These are phyloP conservation scores for Massospora cicadina DNA, from an alignment of 371 early-diverging fungal species.

Conservation along the genomic window DNA sequence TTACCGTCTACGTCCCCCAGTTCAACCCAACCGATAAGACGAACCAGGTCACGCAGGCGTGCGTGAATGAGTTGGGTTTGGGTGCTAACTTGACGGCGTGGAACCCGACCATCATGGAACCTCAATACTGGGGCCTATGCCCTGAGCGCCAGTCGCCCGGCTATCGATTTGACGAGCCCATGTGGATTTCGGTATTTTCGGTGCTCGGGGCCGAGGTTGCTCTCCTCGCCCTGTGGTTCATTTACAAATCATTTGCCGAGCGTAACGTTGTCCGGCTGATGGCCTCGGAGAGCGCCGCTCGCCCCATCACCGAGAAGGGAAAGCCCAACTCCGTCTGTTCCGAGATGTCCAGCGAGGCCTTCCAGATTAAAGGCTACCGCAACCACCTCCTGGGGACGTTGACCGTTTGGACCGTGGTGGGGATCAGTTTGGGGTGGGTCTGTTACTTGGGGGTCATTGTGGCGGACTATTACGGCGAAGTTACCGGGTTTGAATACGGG, in stretches of 20 bases:
- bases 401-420: constrained; percentile 28
- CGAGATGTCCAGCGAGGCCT: constrained; percentile 14
- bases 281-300: constrained; percentile 1
- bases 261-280: not conserved
- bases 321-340: not conserved
- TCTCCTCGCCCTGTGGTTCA: constrained; percentile 25
- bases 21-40: not conserved
- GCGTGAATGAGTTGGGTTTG: not conserved
- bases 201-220: constrained; percentile 19
- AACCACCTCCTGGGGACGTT: constrained; percentile 32
- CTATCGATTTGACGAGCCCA: constrained; percentile 33
- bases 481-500: constrained; percentile 21
- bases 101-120: not conserved
- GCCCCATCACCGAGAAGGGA: not conserved
- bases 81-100: not conserved
- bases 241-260: constrained; percentile 21
- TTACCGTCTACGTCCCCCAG: not conserved
- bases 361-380: constrained; percentile 40
- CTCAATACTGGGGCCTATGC: constrained; percentile 15
- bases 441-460: constrained; percentile 41
- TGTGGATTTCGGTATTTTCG: constrained; percentile 36
- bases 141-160: constrained; percentile 23
- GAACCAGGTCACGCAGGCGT: not conserved
- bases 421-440: constrained; percentile 41
- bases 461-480: constrained; percentile 43